Evolutionary conservation across 352 stramenopile genomes (phyloP).

Genomic region (Albugo laibachii): DNA sequence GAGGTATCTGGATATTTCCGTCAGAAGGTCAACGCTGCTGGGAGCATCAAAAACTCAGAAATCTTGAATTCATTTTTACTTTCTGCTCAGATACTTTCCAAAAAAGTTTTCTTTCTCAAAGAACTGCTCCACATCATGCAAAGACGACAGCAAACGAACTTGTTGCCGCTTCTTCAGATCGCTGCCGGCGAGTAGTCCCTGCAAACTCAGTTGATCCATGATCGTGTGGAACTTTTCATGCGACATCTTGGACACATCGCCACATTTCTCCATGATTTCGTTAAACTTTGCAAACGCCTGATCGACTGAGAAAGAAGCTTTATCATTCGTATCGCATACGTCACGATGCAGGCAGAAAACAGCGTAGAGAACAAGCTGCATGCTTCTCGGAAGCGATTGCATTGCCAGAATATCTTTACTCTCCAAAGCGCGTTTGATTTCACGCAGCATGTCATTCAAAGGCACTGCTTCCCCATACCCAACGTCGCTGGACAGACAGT

Average conservation of each 20-base stretch:
- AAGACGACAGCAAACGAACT: constrained; percentile 47
- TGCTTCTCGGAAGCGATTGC: constrained; percentile 41
- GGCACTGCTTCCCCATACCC: constrained; percentile 14
- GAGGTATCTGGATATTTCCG: no score
- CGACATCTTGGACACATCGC: background rate
- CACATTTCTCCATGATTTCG: background rate
- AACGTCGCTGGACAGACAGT: constrained; percentile 6
- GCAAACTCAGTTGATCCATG: constrained; percentile 45
- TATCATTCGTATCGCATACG: background rate
- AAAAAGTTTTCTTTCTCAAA: constrained; percentile 65
- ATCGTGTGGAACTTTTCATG: constrained; percentile 28
- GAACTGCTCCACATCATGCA: constrained; percentile 42
- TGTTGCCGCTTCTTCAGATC: constrained; percentile 56
- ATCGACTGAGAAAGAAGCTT: background rate
- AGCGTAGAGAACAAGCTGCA: constrained; percentile 54
- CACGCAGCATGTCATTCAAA: constrained; percentile 48
- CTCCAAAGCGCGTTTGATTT: constrained; percentile 52
- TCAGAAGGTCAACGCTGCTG: no score
- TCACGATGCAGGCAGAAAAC: no score
- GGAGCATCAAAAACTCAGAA: no score
- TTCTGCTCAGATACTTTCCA: background rate
- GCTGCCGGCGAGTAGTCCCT: constrained; percentile 29
- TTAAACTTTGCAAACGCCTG: background rate
- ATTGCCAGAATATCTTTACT: constrained; percentile 34
- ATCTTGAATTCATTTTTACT: background rate